phyloP scores from a whole-genome alignment of 2,329 filamentous ascomycete species.

The Talaromyces piceae region DNA sequence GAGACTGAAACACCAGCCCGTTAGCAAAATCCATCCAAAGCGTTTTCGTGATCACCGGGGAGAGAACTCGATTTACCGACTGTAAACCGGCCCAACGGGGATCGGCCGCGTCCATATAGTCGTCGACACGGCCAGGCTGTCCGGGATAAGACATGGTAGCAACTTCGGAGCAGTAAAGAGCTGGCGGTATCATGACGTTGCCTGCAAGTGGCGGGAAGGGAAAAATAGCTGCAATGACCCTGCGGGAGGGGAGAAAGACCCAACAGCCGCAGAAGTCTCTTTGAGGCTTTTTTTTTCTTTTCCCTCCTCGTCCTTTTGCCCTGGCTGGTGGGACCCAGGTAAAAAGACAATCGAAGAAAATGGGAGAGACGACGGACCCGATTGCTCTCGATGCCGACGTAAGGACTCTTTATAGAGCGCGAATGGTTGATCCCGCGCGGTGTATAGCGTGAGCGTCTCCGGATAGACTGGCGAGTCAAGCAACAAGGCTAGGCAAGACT shows the following conservation, averaged over 20 bases:
- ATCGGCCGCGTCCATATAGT: slow-evolving; percentile 22
- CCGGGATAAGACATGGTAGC: slow-evolving; percentile 22
- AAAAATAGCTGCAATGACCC: background rate
- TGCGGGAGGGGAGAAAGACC: background rate
- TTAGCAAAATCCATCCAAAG: background rate
- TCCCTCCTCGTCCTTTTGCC: background rate
- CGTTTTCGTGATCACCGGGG: slow-evolving; percentile 9
- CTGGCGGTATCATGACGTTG: slow-evolving; percentile 21
- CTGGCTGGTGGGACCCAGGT: background rate
- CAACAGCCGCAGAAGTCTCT: background rate
- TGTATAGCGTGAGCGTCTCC: background rate
- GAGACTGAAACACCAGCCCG: slow-evolving; percentile 7
- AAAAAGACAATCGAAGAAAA: too few species aligned
- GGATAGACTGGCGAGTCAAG: background rate
- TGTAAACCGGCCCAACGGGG: slow-evolving; percentile 23
- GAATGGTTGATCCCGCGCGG: background rate
- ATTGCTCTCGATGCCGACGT: background rate
- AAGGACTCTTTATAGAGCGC: background rate
- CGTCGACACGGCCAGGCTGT: slow-evolving; percentile 21
- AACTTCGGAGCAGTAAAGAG: slow-evolving; percentile 13
- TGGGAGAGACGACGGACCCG: background rate
- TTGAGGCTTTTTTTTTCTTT: background rate
- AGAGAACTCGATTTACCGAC: slow-evolving; percentile 21
- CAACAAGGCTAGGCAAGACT: background rate
- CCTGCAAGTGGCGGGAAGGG: slow-evolving; percentile 9